Evolutionary conservation across 768 basidiomycete species (phyloP), one percentile per base, ranked within the genome.

Genomic region (Suillus paluster): DNA sequence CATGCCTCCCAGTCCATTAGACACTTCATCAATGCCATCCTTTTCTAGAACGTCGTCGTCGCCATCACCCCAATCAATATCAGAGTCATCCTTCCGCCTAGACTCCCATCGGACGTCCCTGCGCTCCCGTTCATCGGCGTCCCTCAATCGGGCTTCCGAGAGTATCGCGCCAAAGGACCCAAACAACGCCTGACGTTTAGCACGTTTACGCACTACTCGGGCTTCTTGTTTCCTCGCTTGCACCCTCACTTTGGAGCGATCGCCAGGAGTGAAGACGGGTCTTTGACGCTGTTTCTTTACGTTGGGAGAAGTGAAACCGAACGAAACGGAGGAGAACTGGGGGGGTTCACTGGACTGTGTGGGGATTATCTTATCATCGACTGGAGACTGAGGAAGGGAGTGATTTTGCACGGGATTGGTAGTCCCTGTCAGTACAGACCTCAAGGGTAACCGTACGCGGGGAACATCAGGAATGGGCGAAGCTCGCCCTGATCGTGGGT

Each of bases 61-160:
- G 5, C 71, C 77, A 50, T 81, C 83, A 2, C 86, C 88, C 86
- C 86, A 90, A 46, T 90, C 85, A 14, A 91, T 62, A 68, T 92
- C 91, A 33, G 87, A 88, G 69, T 89, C 89, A 0, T 81, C 88
- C 48, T 78, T 74, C 56, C 89, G 80, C 71, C 84, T 76, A 65
- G 86, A 81, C n/a, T 78, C 76, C 73, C 78, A 75, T 59, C 77
- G 76, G 4, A 79, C 74, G 67, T 82, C 78, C 25, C 53, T 68
- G 25, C 55, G 64, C 34, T 80, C 79, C 17, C 57, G 64, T 4
- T 59, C 66, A 41, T 73, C 68, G 12, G 69, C 74, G 19, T 71
- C 77, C 19, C 72, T 81, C 66, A 88, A 67, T 64, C 76, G 74
- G 14, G 78, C 82, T 69, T 91, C 89, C 12, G 82, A 81, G 63